Evolutionary conservation across 805 yeast species (phyloP), one percentile per base, ranked within the genome.

Genomic region (Candida adriatica): DNA sequence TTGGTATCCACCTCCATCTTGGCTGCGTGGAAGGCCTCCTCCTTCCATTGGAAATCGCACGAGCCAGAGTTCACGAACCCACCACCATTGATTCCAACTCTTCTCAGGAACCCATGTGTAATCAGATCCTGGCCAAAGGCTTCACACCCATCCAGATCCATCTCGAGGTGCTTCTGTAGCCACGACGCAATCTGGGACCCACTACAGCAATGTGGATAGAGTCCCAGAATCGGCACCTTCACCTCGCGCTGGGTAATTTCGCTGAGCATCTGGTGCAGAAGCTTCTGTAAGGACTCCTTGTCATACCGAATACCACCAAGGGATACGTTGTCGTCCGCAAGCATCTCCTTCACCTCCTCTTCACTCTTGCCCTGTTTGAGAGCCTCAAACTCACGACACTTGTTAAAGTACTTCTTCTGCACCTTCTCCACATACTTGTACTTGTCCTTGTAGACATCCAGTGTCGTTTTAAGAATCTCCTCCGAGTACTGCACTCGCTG

Each of bases 1-100:
- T 51, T 48, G 34, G 53, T 59, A 16, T 62, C 56, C 3, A 48
- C 55, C 13, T 46, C 43, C 8, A 61, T 13, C 8, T 34, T 65
- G 3, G 77, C 75, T 27, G 72, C 60, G 39, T 70, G 74, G 49
- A 71, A 82, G 1, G 83, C 82, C 37, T 66, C 56, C 4, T 76
- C 76, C 39, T 75, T 78, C 95, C 95, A 86, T 56, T 84, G 95
- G 49, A 84, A 85, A 46, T 62, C 67, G 53, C 79, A 74, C 34
- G 75, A 79, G 3, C 86, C 73, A 14, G 86, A 75, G 53, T 82
- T 84, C 33, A 79, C 85, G 55, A 85, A 85, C 31, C 73, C 71
- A 10, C 90, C 88, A 27, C 75, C 75, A 27, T 82, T 75, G 19
- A 76, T 62, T 21, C 77, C 64, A 19, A 63, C 52, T 41, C 57